Conservation (phyloP, 1,284 basidiomycete genomes). For the Trichosporon sp. region DNA sequence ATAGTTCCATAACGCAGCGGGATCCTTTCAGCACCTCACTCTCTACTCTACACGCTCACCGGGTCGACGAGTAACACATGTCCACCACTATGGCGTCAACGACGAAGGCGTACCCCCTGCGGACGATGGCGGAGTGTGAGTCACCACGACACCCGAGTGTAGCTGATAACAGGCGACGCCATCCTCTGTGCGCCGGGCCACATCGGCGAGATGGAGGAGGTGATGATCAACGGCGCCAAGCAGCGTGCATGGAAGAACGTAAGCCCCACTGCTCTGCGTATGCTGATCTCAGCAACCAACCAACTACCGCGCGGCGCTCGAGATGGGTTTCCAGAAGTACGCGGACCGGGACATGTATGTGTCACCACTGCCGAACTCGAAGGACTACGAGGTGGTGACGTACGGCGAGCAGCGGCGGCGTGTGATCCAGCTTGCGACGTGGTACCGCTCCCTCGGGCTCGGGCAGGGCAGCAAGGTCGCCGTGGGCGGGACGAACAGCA, state of each 20-base stretch:
- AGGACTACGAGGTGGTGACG: constrained; percentile 13
- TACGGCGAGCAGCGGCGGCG: constrained; percentile 34
- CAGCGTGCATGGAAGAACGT: constrained; percentile 49
- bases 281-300: background rate
- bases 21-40: background rate
- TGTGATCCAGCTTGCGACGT: constrained; percentile 35
- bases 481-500: constrained; percentile 43
- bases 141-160: background rate
- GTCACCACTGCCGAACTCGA: constrained; percentile 12
- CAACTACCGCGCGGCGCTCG: constrained; percentile 11
- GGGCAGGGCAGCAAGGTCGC: constrained; percentile 41
- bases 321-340: constrained; percentile 19
- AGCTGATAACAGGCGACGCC: constrained; percentile 29
- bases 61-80: background rate
- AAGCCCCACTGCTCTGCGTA: background rate
- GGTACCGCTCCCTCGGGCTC: constrained; percentile 40
- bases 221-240: constrained; percentile 36
- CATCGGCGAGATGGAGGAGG: constrained; percentile 44
- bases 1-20: background rate
- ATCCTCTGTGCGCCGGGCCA: constrained; percentile 39
- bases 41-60: background rate
- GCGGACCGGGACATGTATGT: constrained; percentile 6
- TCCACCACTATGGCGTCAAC: background rate
- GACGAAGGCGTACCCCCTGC: constrained; percentile 12
- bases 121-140: constrained; percentile 20